Percentiles rank a stretch among this genome's conserved stretches.
phyloP scores from a whole-genome alignment of 371 early-diverging fungal genomes.

The Mucor indicus region DNA sequence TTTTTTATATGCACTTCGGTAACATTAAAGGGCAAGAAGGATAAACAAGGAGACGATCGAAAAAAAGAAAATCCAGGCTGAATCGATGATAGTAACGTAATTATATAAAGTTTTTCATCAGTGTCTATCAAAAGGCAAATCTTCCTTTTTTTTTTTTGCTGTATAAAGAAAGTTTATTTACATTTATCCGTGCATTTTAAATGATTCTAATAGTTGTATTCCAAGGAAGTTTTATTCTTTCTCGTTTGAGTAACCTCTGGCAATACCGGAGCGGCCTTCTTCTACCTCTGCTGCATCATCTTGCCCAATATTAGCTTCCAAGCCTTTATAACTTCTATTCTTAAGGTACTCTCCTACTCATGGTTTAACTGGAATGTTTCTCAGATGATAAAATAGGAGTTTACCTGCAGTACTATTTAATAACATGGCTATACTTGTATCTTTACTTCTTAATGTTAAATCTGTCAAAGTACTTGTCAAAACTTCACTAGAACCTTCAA shows the following conservation, averaged over 20 bases:
- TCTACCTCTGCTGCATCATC: constrained; percentile 62
- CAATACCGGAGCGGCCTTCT: constrained; percentile 87
- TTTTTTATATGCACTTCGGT: too few species aligned
- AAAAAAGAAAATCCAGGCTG: too few species aligned
- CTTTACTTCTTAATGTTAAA: constrained; percentile 55
- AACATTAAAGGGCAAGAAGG: too few species aligned
- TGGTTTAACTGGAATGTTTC: constrained; percentile 1
- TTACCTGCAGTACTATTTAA: constrained; percentile 76
- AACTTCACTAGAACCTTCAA: constrained; percentile 18
- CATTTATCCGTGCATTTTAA: too few species aligned
- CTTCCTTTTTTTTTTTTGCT: too few species aligned
- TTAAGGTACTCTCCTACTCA: constrained; percentile 60
- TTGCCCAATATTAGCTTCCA: constrained; percentile 71
- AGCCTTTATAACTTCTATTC: constrained; percentile 74
- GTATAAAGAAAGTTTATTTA: too few species aligned
- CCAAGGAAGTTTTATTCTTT: too few species aligned
- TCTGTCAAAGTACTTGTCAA: constrained; percentile 46
- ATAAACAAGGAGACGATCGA: too few species aligned
- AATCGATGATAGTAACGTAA: too few species aligned
- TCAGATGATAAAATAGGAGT: not conserved
- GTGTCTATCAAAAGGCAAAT: too few species aligned
- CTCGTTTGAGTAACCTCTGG: constrained; percentile 70
- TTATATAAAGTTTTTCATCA: too few species aligned
- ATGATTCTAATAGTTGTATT: too few species aligned
- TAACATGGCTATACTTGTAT: constrained; percentile 61